Conservation (phyloP, 148 eudicot species). For the Arctostaphylos glauca region DNA sequence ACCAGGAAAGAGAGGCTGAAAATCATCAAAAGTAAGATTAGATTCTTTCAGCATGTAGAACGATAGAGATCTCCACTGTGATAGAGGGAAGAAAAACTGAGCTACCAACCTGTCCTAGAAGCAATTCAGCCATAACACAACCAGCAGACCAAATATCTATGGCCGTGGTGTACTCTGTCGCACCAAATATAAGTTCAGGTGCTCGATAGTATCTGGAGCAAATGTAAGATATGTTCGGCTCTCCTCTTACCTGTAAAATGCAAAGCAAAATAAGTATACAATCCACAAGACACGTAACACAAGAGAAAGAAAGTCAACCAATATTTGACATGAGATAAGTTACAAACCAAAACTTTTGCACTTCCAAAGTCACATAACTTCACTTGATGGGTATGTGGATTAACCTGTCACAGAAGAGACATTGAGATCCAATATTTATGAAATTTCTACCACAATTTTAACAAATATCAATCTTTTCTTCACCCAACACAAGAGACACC, state of each 20-base stretch:
- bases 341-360: constrained; percentile 82
- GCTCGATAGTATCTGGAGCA: constrained; percentile 93
- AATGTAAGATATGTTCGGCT: constrained; percentile 87
- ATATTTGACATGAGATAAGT: not conserved
- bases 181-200: constrained; percentile 91
- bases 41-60: constrained; percentile 8
- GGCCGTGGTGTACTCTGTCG: constrained; percentile 86
- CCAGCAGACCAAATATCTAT: constrained; percentile 97
- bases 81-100: not conserved
- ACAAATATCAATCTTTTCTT: not conserved
- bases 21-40: constrained; percentile 11
- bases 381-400: constrained; percentile 83
- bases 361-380: constrained; percentile 91
- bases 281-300: not conserved
- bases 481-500: no score
- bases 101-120: constrained; percentile 71
- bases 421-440: not conserved
- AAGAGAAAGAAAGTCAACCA: not conserved
- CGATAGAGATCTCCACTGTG: not conserved
- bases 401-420: constrained; percentile 45
- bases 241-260: constrained; percentile 74
- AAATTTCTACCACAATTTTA: not conserved
- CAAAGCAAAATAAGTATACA: not conserved
- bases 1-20: constrained; percentile 57
- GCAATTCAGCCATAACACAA: constrained; percentile 80